These are phyloP conservation scores for Microsporum canis DNA, from an alignment of 2,329 filamentous ascomycete species.

Conservation along the genomic window DNA sequence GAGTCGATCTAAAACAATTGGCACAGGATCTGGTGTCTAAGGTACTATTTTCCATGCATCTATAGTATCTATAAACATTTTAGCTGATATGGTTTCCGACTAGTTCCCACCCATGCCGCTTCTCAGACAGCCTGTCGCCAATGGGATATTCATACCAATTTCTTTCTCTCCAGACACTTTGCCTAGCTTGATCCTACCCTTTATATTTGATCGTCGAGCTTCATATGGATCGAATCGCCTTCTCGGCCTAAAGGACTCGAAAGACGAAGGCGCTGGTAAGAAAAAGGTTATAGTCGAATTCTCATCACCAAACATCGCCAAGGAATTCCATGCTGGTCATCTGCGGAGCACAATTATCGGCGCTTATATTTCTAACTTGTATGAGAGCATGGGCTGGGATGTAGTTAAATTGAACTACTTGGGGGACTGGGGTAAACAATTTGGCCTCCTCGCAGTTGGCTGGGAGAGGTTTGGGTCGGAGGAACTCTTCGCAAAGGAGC, in stretches of 20 bases:
- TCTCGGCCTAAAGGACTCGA: slow-evolving; percentile 50
- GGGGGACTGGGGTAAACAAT: slow-evolving; percentile 56
- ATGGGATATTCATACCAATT: slow-evolving; percentile 63
- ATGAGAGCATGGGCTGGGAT: slow-evolving; percentile 58
- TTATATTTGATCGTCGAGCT: slow-evolving; percentile 51
- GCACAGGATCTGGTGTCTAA: slow-evolving; percentile 51
- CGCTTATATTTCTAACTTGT: slow-evolving; percentile 59
- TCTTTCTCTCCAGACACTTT: slow-evolving; percentile 64
- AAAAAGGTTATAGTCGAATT: slow-evolving; percentile 69
- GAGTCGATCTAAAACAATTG: slow-evolving; percentile 52
- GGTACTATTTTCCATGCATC: slow-evolving; percentile 29
- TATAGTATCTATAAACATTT: neutral
- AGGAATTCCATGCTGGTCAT: slow-evolving; percentile 67
- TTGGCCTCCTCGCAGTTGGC: slow-evolving; percentile 57
- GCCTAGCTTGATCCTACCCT: slow-evolving; percentile 54
- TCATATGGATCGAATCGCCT: slow-evolving; percentile 55
- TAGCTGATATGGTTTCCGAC: neutral
- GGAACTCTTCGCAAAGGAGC: slow-evolving; percentile 57
- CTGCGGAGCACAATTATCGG: slow-evolving; percentile 67
- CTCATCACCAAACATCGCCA: slow-evolving; percentile 76
- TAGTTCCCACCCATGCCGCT: slow-evolving; percentile 65
- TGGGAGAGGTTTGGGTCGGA: slow-evolving; percentile 67
- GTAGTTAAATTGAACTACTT: slow-evolving; percentile 63
- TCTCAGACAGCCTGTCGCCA: slow-evolving; percentile 56
- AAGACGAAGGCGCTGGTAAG: slow-evolving; percentile 46